These are phyloP conservation scores for Scutellaria minor DNA, from an alignment of 257 asterid species.

Conservation along the genomic window DNA sequence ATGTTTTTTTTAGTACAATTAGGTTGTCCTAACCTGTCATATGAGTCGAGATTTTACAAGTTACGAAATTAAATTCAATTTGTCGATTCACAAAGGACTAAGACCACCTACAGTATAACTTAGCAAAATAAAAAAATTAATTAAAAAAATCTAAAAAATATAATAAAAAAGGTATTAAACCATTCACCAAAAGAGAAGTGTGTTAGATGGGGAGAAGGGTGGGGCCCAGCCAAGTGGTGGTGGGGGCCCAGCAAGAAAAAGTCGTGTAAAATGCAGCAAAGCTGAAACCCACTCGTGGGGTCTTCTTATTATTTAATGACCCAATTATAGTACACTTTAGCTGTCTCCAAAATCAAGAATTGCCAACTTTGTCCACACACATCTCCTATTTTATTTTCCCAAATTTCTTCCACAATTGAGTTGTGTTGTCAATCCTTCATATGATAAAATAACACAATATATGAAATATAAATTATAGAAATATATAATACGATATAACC, in stretches of 20 bases:
- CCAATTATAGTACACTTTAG: neutral
- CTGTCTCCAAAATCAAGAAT: constrained; percentile 25
- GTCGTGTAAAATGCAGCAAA: constrained; percentile 24
- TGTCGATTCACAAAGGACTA: no score
- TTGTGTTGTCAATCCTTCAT: neutral
- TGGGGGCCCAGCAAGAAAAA: constrained; percentile 36
- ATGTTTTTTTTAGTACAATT: no score
- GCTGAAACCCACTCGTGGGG: constrained; percentile 57
- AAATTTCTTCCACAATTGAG: neutral
- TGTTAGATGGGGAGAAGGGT: constrained; percentile 26
- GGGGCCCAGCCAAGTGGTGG: constrained; percentile 43
- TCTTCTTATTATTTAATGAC: constrained; percentile 28
- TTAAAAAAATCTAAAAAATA: neutral
- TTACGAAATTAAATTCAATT: no score
- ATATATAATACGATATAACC: no score
- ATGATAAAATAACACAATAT: neutral
- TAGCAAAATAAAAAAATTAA: neutral
- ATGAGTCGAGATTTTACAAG: no score
- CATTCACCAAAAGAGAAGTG: constrained; percentile 22
- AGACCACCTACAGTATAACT: no score
- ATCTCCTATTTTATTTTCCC: constrained; percentile 16
- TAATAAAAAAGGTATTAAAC: neutral
- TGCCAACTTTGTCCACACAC: constrained; percentile 22
- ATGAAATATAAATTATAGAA: no score
- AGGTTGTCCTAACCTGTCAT: no score